phyloP scores from a whole-genome alignment of 495 filamentous ascomycete species.

The Podospora comata region DNA sequence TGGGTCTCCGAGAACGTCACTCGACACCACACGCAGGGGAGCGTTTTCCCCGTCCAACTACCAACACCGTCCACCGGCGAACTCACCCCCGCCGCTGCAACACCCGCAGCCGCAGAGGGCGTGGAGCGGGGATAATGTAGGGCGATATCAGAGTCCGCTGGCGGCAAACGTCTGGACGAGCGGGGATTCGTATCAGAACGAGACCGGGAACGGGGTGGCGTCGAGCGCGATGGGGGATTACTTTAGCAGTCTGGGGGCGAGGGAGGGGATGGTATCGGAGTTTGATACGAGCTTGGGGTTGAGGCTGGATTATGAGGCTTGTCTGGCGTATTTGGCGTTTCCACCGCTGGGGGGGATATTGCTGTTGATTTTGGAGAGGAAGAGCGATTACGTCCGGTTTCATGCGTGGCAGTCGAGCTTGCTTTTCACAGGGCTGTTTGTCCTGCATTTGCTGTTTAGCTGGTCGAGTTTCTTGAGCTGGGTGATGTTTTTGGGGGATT shows the following conservation, averaged over 20 bases:
- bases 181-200: constrained; percentile 9
- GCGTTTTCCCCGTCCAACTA: constrained; percentile 46
- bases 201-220: not conserved
- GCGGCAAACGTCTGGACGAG: constrained; percentile 5
- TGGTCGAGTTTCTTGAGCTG: constrained; percentile 83
- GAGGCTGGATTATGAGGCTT: constrained; percentile 76
- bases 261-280: constrained; percentile 48
- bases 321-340: constrained; percentile 80
- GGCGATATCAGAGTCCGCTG: constrained; percentile 27
- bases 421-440: constrained; percentile 80
- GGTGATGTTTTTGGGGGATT: constrained; percentile 72
- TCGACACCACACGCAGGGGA: constrained; percentile 37
- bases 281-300: constrained; percentile 71
- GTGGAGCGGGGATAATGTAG: constrained; percentile 38
- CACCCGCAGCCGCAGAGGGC: constrained; percentile 51
- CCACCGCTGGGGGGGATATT: constrained; percentile 86
- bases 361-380: constrained; percentile 80
- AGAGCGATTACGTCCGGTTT: constrained; percentile 95
- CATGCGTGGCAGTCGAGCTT: constrained; percentile 94
- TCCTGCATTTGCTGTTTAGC: constrained; percentile 78
- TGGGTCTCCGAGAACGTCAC: constrained; percentile 49
- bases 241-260: constrained; percentile 32
- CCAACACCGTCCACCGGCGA: constrained; percentile 36
- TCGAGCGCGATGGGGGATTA: constrained; percentile 30
- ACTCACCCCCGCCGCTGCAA: constrained; percentile 46